These are phyloP conservation scores for Metarhizium sp. DNA, from an alignment of 2,329 filamentous ascomycete species.

Conservation along the genomic window DNA sequence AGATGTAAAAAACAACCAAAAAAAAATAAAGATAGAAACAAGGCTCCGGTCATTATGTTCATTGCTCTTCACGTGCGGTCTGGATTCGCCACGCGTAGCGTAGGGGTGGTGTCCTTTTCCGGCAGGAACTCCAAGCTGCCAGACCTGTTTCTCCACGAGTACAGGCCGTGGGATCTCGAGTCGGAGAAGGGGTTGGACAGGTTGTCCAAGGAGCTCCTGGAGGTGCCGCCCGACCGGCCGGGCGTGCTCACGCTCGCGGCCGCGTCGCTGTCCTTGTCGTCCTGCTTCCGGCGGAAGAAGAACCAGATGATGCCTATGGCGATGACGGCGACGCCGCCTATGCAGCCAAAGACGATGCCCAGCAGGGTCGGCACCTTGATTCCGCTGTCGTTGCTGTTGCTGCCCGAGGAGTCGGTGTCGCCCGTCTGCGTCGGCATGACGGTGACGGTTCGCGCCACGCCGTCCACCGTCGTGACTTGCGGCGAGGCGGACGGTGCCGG, in stretches of 20 bases:
- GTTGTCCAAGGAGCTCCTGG: neutral
- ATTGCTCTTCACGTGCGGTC: neutral
- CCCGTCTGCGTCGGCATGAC: neutral
- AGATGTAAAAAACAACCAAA: too few relatives aligned
- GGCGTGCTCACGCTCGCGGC: neutral
- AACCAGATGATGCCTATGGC: neutral
- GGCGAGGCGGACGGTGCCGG: neutral
- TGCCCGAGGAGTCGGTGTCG: neutral
- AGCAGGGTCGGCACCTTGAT: neutral
- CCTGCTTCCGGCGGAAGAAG: neutral
- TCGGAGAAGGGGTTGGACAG: constrained; percentile 2
- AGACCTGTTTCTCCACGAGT: constrained; percentile 1
- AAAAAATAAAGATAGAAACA: too few relatives aligned
- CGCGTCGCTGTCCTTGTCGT: neutral
- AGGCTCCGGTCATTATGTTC: neutral
- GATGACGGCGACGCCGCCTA: neutral
- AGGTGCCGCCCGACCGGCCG: neutral
- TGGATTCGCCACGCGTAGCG: constrained; percentile 2
- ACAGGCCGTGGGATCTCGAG: neutral
- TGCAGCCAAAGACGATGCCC: constrained; percentile 1
- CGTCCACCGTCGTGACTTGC: neutral
- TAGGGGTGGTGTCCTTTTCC: neutral
- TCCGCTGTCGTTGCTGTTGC: neutral
- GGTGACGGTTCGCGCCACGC: neutral
- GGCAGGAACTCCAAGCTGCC: constrained; percentile 3